Percentiles rank a stretch among this genome's conserved stretches.
Conservation (phyloP, 805 yeast genomes). For the Starmera amethionina region DNA sequence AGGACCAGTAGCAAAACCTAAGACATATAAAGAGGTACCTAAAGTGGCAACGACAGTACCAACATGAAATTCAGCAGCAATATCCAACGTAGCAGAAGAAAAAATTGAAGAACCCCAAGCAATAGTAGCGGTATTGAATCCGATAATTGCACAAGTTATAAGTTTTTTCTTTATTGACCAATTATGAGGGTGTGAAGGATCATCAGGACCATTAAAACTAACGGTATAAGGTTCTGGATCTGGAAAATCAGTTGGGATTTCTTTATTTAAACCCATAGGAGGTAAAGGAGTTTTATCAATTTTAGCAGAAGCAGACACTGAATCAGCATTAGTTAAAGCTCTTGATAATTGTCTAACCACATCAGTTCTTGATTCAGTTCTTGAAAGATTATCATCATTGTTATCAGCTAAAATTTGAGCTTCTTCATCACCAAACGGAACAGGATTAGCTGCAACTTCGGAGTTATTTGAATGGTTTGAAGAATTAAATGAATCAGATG, state of each 20-base stretch:
- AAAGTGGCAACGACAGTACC: conserved; percentile 62
- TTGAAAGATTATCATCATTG: conserved; percentile 1
- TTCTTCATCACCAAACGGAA: neutral
- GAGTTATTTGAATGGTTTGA: too few relatives aligned
- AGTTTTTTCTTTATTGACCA: conserved; percentile 49
- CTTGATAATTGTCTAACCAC: conserved; percentile 28
- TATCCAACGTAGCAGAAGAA: conserved; percentile 44
- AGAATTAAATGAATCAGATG: too few relatives aligned
- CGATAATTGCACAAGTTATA: conserved; percentile 32
- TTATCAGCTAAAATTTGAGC: neutral
- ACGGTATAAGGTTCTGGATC: conserved; percentile 60
- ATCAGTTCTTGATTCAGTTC: conserved; percentile 10
- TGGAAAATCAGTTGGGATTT: conserved; percentile 33
- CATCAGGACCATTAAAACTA: conserved; percentile 67
- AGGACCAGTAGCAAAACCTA: conserved; percentile 93
- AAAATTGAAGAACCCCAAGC: conserved; percentile 82
- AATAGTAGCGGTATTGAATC: conserved; percentile 39
- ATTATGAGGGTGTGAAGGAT: conserved; percentile 74
- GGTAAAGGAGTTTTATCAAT: conserved; percentile 32
- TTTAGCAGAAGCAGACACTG: conserved; percentile 18
- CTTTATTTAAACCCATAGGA: conserved; percentile 59
- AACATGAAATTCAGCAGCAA: conserved; percentile 46
- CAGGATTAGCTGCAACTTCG: conserved; percentile 2
- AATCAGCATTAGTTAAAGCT: conserved; percentile 29
- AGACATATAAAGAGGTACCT: conserved; percentile 72